Conservation (phyloP, 2,329 filamentous ascomycete species). For the Colletotrichum spinosum region DNA sequence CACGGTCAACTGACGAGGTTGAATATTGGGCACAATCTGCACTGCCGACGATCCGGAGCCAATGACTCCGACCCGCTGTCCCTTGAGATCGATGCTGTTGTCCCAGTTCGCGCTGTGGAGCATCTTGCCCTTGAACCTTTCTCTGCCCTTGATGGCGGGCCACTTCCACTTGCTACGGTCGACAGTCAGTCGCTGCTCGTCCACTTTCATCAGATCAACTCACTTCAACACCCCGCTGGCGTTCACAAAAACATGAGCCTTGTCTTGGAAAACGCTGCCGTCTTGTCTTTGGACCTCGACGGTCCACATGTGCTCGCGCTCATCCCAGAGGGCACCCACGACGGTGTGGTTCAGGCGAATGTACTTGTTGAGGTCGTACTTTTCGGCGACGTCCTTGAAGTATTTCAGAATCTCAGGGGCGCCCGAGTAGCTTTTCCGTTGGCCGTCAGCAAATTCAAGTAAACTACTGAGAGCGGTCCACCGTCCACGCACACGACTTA, state of each 20-base stretch:
- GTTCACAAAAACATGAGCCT: conserved; percentile 42
- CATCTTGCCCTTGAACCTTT: conserved; percentile 44
- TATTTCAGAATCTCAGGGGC: conserved; percentile 42
- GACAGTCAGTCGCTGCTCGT: not conserved
- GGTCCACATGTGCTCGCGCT: conserved; percentile 39
- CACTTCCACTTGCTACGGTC: conserved; percentile 42
- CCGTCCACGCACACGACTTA: not conserved
- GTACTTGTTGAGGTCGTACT: conserved; percentile 40
- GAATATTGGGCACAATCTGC: conserved; percentile 48
- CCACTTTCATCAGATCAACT: conserved; percentile 39
- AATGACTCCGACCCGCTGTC: conserved; percentile 46
- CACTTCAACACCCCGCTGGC: conserved; percentile 58
- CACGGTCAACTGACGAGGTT: conserved; percentile 13
- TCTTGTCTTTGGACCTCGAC: conserved; percentile 35
- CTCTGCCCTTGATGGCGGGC: conserved; percentile 45
- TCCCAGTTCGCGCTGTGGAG: conserved; percentile 48
- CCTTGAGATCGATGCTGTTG: conserved; percentile 39
- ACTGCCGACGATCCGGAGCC: conserved; percentile 45
- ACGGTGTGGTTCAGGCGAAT: conserved; percentile 40
- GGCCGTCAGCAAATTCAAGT: not conserved
- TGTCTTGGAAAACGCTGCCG: conserved; percentile 33
- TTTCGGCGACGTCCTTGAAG: conserved; percentile 41
- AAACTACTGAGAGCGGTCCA: not conserved
- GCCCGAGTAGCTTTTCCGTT: conserved; percentile 29
- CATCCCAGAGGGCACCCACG: conserved; percentile 40